Conservation (phyloP, 2,329 filamentous ascomycete genomes). For the Pseudogymnoascus sp. region DNA sequence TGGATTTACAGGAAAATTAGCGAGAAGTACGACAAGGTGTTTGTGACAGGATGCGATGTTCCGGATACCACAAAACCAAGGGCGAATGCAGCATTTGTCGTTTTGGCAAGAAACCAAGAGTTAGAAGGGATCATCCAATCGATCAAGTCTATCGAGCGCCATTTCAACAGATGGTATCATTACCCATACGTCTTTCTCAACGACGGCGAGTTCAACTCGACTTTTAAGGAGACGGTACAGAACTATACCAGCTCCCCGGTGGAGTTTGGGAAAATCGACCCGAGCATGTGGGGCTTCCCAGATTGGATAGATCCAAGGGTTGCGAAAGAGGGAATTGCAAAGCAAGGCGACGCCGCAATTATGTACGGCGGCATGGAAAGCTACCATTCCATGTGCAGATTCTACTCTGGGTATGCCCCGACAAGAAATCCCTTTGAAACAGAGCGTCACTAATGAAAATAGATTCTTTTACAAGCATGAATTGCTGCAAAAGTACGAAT, state of each 20-base stretch:
- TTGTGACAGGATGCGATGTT: slow-evolving; percentile 80
- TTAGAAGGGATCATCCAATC: slow-evolving; percentile 93
- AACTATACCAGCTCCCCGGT: slow-evolving; percentile 85
- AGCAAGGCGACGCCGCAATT: slow-evolving; percentile 93
- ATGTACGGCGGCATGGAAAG: slow-evolving; percentile 99
- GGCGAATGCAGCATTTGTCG: slow-evolving; percentile 92
- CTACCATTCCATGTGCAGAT: slow-evolving; percentile 98
- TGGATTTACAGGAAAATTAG: slow-evolving; percentile 70
- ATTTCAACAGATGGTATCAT: slow-evolving; percentile 98
- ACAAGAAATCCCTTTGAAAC: neutral
- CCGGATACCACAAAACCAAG: slow-evolving; percentile 70
- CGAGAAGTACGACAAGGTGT: slow-evolving; percentile 95
- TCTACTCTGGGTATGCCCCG: slow-evolving; percentile 80
- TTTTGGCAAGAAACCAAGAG: slow-evolving; percentile 92
- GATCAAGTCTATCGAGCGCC: slow-evolving; percentile 92
- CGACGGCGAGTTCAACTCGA: slow-evolving; percentile 91
- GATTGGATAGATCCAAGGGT: slow-evolving; percentile 94
- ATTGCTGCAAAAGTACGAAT: slow-evolving; percentile 91
- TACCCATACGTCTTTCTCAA: slow-evolving; percentile 99
- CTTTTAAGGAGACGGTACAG: slow-evolving; percentile 77
- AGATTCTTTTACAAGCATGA: slow-evolving; percentile 97
- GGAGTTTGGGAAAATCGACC: slow-evolving; percentile 89
- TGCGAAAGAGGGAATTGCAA: slow-evolving; percentile 89
- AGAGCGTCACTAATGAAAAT: slow-evolving; percentile 16
- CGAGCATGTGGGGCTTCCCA: slow-evolving; percentile 90